phyloP scores from a whole-genome alignment of 345 rosid genomes.

The Linum trigynum region DNA sequence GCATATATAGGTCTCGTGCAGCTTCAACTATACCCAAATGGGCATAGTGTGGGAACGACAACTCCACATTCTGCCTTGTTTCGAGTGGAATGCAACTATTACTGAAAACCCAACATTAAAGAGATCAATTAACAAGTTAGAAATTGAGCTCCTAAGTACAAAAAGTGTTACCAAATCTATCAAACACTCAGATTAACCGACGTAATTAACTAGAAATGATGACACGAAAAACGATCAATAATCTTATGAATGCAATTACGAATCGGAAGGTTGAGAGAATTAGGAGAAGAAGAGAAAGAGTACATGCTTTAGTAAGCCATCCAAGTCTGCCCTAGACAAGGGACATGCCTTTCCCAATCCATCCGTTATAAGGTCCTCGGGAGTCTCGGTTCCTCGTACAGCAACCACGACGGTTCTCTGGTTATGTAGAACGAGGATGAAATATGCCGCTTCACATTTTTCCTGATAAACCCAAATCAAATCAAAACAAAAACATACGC shows the following conservation, averaged over 20 bases:
- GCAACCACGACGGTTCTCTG: slow-evolving; percentile 61
- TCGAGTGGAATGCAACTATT: slow-evolving; percentile 29
- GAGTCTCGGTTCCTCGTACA: slow-evolving; percentile 89
- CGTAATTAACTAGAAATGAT: too few relatives aligned
- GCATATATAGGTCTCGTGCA: slow-evolving; percentile 68
- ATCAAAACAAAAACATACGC: too few relatives aligned
- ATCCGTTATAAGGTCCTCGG: slow-evolving; percentile 93
- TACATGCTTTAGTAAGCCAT: slow-evolving; percentile 60
- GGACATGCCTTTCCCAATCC: slow-evolving; percentile 69
- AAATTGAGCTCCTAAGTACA: too few relatives aligned
- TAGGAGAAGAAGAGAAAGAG: slow-evolving; percentile 18
- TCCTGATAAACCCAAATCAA: slow-evolving; percentile 25
- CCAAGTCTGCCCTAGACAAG: slow-evolving; percentile 59
- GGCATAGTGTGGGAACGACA: slow-evolving; percentile 67
- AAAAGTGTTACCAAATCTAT: too few relatives aligned
- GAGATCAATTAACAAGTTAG: too few relatives aligned
- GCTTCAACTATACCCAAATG: slow-evolving; percentile 80
- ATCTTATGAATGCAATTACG: too few relatives aligned
- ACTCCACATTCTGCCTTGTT: slow-evolving; percentile 30
- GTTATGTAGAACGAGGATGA: slow-evolving; percentile 71
- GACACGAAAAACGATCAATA: too few relatives aligned
- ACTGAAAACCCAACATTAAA: slow-evolving; percentile 18
- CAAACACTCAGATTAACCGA: too few relatives aligned
- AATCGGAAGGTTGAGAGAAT: background rate
- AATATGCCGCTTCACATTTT: slow-evolving; percentile 83